phyloP scores from a whole-genome alignment of 2,329 filamentous ascomycete genomes.

The Didymella segeticola region DNA sequence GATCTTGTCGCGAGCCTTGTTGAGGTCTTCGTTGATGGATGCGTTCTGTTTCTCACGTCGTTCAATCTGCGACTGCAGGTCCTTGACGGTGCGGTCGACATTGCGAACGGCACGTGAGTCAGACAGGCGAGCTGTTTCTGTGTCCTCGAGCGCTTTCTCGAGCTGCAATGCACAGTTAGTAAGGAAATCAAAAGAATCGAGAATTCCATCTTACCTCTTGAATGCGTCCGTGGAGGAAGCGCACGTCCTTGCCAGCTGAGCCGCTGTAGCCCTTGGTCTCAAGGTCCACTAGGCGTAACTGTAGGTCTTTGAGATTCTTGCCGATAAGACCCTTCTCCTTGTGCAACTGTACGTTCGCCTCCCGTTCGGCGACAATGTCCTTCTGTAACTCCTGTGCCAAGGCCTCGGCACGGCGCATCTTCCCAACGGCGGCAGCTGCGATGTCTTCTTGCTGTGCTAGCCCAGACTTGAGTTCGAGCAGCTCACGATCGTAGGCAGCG shows the following conservation, averaged over 20 bases:
- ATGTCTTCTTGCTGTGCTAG: slow-evolving; percentile 95
- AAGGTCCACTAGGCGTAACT: slow-evolving; percentile 87
- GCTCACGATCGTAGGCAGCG: slow-evolving; percentile 84
- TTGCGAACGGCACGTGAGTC: slow-evolving; percentile 89
- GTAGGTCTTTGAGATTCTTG: slow-evolving; percentile 87
- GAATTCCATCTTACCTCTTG: slow-evolving; percentile 75
- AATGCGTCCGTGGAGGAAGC: slow-evolving; percentile 91
- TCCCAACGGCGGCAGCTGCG: slow-evolving; percentile 87
- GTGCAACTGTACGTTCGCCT: slow-evolving; percentile 79
- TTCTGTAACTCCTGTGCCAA: slow-evolving; percentile 89
- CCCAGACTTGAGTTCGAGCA: slow-evolving; percentile 85
- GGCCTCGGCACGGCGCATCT: slow-evolving; percentile 94
- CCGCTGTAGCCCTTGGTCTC: slow-evolving; percentile 94
- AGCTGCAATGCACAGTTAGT: slow-evolving; percentile 63
- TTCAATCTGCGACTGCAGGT: slow-evolving; percentile 89
- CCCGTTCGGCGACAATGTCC: slow-evolving; percentile 85
- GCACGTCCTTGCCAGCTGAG: slow-evolving; percentile 90
- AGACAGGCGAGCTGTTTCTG: slow-evolving; percentile 78
- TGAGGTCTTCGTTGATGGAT: slow-evolving; percentile 82
- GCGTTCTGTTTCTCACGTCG: slow-evolving; percentile 87
- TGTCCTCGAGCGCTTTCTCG: slow-evolving; percentile 83
- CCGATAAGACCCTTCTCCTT: slow-evolving; percentile 90
- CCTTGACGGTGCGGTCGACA: slow-evolving; percentile 91
- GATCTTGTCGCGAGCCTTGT: slow-evolving; percentile 86
- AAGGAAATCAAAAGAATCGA: neutral